Percentiles rank a stretch among this genome's conserved stretches.
These are phyloP conservation scores for Vigna trinervia DNA, from an alignment of 306 rosid genomes.

Conservation along the genomic window DNA sequence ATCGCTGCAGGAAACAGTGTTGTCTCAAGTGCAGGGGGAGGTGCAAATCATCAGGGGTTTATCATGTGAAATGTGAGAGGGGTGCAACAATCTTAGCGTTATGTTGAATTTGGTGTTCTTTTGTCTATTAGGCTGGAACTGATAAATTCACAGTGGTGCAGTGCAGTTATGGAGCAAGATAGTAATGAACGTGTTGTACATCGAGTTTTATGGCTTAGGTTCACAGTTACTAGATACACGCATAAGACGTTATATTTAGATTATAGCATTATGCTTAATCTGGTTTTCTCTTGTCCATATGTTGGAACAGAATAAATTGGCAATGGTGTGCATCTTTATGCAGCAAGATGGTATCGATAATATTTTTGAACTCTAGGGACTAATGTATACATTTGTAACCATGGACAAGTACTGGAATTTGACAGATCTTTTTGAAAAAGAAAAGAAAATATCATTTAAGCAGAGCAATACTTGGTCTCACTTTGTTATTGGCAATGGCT, in stretches of 20 bases:
- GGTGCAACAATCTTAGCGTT: conserved; percentile 30
- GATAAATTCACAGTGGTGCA: conserved; percentile 22
- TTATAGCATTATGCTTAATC: not conserved
- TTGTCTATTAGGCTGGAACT: conserved; percentile 11
- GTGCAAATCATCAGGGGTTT: conserved; percentile 15
- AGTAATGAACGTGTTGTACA: not conserved
- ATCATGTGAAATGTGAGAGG: conserved; percentile 35
- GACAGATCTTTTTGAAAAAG: not conserved
- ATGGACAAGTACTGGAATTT: not conserved
- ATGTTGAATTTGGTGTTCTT: conserved; percentile 21
- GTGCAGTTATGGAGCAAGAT: conserved; percentile 25
- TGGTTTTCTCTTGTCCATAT: not conserved
- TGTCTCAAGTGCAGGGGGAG: conserved; percentile 3
- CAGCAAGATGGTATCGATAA: not conserved
- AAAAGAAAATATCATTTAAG: not conserved
- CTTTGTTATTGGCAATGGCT: not conserved
- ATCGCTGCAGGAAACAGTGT: conserved; percentile 42
- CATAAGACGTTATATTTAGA: not conserved
- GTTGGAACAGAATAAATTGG: not conserved
- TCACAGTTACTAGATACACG: conserved; percentile 1
- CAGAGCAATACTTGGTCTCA: not conserved
- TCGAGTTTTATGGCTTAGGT: conserved; percentile 17
- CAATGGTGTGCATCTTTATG: not conserved
- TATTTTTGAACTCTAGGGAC: not conserved
- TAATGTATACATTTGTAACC: not conserved